Base-by-base conservation (phyloP, 441 rosid species). In the Eutrema salsugineum region DNA sequence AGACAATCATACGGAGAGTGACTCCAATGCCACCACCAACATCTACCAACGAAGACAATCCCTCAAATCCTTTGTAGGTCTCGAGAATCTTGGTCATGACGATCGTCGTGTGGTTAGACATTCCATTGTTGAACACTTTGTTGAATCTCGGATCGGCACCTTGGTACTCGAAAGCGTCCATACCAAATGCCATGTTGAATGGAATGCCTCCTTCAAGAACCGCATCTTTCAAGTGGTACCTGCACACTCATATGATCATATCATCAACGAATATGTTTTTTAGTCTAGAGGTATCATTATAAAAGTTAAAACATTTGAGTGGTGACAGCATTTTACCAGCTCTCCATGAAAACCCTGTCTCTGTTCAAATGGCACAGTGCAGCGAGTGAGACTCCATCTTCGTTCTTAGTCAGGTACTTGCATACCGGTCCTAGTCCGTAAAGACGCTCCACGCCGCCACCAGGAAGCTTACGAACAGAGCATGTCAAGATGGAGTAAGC, bases 21-120 rank as follows among this genome's bases (percentile, higher is more conserved):
- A 66, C 78, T 43, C 81, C 80, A 63, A 71, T 71, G 24, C 81
- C 81, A 46, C 77, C 85, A 10, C 78, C 78, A 24, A 83, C 76
- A 70, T 78, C 82, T 15, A 83, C 82, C 66, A 80, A 50, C 16
- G 76, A 55, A 22, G 70, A 44, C 30, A 77, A 11, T 2, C 43
- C 55, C 63, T 82, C 75, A 47, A 80, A 82, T 35, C 83, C 85
- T 22, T 72, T 58, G 62, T 83, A 83, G 0, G 56, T 57, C 53
- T 80, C 80, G 3, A 82, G 65, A 33, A 82, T 54, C 58, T 75
- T 75, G 5, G 56, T 70, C 68, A 75, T 70, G 44, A 75, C 66
- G 8, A 77, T 46, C 5, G 79, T 51, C 16, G 82, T 32, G 42
- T 76, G 82, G 73, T 73, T 76, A 0, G 75, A 78, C 81, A 77